Base-by-base conservation (phyloP, 352 stramenopile genomes). In the Globisporangium middletonii region DNA sequence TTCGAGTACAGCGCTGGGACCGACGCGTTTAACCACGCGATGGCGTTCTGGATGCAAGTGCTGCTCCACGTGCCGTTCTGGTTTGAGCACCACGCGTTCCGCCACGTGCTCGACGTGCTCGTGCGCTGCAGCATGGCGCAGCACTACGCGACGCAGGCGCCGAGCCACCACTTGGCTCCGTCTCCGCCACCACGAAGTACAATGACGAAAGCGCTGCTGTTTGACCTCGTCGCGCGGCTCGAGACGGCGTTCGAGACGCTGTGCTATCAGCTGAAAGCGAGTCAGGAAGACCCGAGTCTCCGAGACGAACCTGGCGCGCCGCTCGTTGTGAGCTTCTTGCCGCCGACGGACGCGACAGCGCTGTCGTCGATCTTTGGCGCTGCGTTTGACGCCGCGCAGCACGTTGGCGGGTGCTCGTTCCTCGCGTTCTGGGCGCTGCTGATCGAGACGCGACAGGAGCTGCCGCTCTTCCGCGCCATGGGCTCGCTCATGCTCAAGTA, bases 361-460 rank as follows among this genome's bases (percentile, higher is more conserved):
- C 74, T 91, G 27, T 67, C 73, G 11, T 89, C 83, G 18, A 72
- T 93, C 8, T 93, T 93, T 63, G 72, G 81, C 23, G 75, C 70
- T 8, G 71, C 69, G 7, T 72, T 66, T 47, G 78, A 93, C 62
- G 67, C 76, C 23, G 67, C 83, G 0, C 77, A 88, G 49, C 90
- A 82, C 55, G 75, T 93, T 1, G 69, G 64, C 13, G 79, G 79
- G 0, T 93, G 81, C 53, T 83, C 83, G 0, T 70, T 73, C 35
- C 63, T 93, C 37, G 68, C 83, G 3, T 57, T 92, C 35, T 93
- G 83, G 83, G 63, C 62, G 41, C 62, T 93, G 26, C 55, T 93
- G 23, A 62, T 88, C 9, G 83, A 93, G 66, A 88, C 82, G n/a
- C 73, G 77, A 26, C 86, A 89, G 62, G 83, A 93, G 60, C 67